Conservation (phyloP, 371 early-diverging fungal species). For the Actinomucor elegans region DNA sequence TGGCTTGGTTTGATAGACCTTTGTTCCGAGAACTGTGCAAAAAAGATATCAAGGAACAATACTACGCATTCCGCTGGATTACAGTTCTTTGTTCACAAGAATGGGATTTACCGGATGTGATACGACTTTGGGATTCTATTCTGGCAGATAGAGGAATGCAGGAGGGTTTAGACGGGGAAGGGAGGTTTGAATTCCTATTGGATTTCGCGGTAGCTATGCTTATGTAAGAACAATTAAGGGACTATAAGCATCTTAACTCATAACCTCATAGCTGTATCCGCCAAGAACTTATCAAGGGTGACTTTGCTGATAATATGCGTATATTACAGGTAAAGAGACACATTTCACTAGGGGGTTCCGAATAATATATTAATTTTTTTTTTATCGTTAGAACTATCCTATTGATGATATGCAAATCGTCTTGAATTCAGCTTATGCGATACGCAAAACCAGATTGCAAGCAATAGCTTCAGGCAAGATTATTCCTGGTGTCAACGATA, state of each 20-base stretch:
- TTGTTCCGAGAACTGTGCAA: slow-evolving; percentile 65
- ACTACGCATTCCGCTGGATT: slow-evolving; percentile 86
- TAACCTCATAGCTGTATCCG: slow-evolving; percentile 50
- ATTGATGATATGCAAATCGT: slow-evolving; percentile 51
- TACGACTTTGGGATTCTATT: slow-evolving; percentile 84
- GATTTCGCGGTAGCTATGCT: slow-evolving; percentile 82
- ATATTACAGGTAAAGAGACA: slow-evolving; percentile 53
- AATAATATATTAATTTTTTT: slow-evolving; percentile 1
- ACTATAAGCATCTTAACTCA: not conserved
- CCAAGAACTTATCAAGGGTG: slow-evolving; percentile 55
- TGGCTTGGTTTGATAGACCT: slow-evolving; percentile 60
- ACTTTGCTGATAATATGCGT: slow-evolving; percentile 67
- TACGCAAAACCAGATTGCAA: slow-evolving; percentile 40
- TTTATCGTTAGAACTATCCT: slow-evolving; percentile 46
- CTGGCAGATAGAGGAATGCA: slow-evolving; percentile 63
- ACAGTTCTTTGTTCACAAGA: slow-evolving; percentile 84
- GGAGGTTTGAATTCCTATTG: slow-evolving; percentile 69
- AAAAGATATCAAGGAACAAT: slow-evolving; percentile 74
- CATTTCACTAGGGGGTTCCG: not conserved
- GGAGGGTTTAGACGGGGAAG: slow-evolving; percentile 31
- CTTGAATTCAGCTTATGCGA: slow-evolving; percentile 35
- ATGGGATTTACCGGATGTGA: slow-evolving; percentile 79
- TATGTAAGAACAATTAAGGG: slow-evolving; percentile 46
- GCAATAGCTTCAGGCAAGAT: slow-evolving; percentile 26
- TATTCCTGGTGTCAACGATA: slow-evolving; percentile 42